phyloP scores from a whole-genome alignment of 352 stramenopile genomes.

The Phytophthora podocarpi region DNA sequence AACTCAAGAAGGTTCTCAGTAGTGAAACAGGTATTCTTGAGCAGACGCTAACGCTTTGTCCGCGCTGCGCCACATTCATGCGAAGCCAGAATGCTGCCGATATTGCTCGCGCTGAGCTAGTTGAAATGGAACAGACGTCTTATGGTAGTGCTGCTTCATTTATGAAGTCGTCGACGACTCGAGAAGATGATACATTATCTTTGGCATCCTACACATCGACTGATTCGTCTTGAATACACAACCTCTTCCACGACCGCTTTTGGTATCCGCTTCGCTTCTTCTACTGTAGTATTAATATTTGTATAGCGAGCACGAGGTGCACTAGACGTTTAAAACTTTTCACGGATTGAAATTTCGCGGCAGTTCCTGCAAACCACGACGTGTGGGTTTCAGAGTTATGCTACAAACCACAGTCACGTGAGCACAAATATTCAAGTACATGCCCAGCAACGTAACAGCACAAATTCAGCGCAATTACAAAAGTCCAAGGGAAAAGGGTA shows the following conservation, averaged over 20 bases:
- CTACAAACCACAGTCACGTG: too few species aligned
- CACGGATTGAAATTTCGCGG: too few species aligned
- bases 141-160: constrained; percentile 13
- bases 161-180: not conserved
- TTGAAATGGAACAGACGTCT: constrained; percentile 12
- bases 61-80: constrained; percentile 20
- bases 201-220: constrained; percentile 8
- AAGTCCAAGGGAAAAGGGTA: too few species aligned
- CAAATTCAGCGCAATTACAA: too few species aligned
- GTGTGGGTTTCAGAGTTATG: too few species aligned
- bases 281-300: too few species aligned
- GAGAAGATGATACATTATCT: constrained; percentile 13
- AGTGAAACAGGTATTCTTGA: constrained; percentile 23
- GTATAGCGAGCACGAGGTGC: too few species aligned
- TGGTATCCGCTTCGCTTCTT: too few species aligned
- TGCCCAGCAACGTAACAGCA: too few species aligned
- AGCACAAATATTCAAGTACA: too few species aligned
- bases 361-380: too few species aligned
- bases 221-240: not conserved
- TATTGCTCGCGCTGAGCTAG: constrained; percentile 12
- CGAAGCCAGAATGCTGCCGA: constrained; percentile 11
- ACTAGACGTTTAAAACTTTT: too few species aligned
- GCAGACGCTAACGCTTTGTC: constrained; percentile 23
- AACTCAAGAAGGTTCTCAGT: constrained; percentile 28
- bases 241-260: not conserved